phyloP scores from a whole-genome alignment of 2,329 filamentous ascomycete genomes.

The Dactylellina cionopaga region DNA sequence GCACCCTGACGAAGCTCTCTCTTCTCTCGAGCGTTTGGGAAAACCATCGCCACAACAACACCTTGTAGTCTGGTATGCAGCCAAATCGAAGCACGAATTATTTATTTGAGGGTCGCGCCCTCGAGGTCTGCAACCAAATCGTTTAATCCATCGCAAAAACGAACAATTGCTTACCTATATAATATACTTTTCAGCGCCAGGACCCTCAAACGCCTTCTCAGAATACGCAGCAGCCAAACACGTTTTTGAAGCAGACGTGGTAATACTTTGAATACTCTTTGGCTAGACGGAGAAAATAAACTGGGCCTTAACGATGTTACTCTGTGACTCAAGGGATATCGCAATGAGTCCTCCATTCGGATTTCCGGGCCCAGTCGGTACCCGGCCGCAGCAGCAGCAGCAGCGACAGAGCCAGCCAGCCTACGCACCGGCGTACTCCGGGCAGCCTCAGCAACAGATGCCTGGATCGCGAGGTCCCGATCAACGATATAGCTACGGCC shows the following conservation, averaged over 20 bases:
- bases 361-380: slow-evolving; percentile 31
- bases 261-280: slow-evolving; percentile 49
- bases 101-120: slow-evolving; percentile 37
- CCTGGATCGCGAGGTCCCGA: slow-evolving; percentile 24
- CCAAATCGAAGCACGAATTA: slow-evolving; percentile 30
- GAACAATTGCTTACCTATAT: slow-evolving; percentile 18
- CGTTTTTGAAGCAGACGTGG: slow-evolving; percentile 43
- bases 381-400: slow-evolving; percentile 33
- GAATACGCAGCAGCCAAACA: slow-evolving; percentile 27
- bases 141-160: neutral
- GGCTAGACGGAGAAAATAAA: slow-evolving; percentile 37
- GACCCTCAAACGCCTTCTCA: slow-evolving; percentile 12
- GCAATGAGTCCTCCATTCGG: slow-evolving; percentile 50
- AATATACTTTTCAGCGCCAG: slow-evolving; percentile 23
- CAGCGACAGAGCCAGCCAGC: slow-evolving; percentile 23
- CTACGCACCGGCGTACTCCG: slow-evolving; percentile 23
- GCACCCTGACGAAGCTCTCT: slow-evolving; percentile 9
- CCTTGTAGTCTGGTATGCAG: slow-evolving; percentile 23
- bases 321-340: slow-evolving; percentile 53
- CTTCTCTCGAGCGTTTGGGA: neutral
- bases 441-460: slow-evolving; percentile 30
- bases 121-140: slow-evolving; percentile 31
- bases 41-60: slow-evolving; percentile 3
- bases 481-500: slow-evolving; percentile 42
- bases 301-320: slow-evolving; percentile 52